Evolutionary conservation across 441 rosid species (phyloP).

Genomic region (Erysimum pusillum): DNA sequence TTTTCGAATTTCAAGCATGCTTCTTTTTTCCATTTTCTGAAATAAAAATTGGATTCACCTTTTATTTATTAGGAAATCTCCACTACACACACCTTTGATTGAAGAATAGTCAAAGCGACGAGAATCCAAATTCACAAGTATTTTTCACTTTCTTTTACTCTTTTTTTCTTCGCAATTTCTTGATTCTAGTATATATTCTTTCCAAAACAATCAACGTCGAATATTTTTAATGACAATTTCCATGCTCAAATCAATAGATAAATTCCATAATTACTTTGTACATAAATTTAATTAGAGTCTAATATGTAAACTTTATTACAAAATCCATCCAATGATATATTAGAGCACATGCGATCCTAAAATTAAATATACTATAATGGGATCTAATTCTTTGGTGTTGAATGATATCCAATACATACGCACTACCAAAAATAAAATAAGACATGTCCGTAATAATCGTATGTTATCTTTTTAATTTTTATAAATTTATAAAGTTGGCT

Average conservation of each 20-base stretch:
- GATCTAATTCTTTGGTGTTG: conserved; percentile 32
- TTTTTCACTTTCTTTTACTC: too few relatives aligned
- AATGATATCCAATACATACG: conserved; percentile 36
- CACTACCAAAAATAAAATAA: conserved; percentile 8
- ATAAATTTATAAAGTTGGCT: conserved; percentile 12
- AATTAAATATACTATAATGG: neutral
- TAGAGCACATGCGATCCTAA: neutral
- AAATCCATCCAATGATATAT: neutral
- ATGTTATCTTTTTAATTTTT: neutral
- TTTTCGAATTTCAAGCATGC: conserved; percentile 9
- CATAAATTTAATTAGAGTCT: neutral
- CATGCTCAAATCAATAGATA: neutral
- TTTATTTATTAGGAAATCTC: conserved; percentile 30
- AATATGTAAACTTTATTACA: neutral
- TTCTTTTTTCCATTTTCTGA: conserved; percentile 28
- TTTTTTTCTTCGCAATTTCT: conserved; percentile 5
- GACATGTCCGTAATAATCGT: conserved; percentile 18
- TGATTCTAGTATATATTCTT: neutral
- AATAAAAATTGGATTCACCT: neutral
- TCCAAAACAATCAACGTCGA: neutral
- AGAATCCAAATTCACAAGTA: conserved; percentile 10
- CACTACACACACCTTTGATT: conserved; percentile 20
- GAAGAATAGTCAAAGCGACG: conserved; percentile 7
- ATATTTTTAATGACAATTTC: conserved; percentile 17
- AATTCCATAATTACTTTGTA: too few relatives aligned